Evolutionary conservation across 768 basidiomycete species (phyloP), one percentile per base, ranked within the genome.

Genomic region (Lactarius sanguifluus): DNA sequence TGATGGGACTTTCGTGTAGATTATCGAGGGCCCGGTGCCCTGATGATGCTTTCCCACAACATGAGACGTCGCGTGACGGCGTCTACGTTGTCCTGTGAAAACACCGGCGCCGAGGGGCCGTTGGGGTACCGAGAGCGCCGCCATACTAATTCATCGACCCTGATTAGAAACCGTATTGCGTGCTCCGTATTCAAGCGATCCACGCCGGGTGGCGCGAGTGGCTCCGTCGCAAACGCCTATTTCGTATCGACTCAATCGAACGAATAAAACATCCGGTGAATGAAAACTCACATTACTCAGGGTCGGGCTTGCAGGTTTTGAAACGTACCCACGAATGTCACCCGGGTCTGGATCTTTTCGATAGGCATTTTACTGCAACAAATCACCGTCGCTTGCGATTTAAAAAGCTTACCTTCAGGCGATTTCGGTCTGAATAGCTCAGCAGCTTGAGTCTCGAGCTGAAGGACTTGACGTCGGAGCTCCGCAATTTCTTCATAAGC

Each of bases 1-100:
- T 52, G 50, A 52, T 52, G 50, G 50, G 23, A 13, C 23, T 30
- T 52, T 55, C 23, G 25, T 38, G 50, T 45, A 28, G 57, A 43
- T 67, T 41, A 62, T 43, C 56, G 47, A 20, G 70, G 50, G 30
- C 18, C 16, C 28, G 64, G 70, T 34, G 62, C 62, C 64, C 71
- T 71, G 61, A 71, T 28, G 9, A 68, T 66, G 55, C 52, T 71
- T 59, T 71, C 71, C 71, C 71, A 71, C 43, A 71, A 60, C 9
- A 30, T 23, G 47, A 71, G 58, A 25, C 71, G 71, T 54, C 64
- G 59, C 2, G 36, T 36, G 28, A 71, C 34, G 50, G 67, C 66
- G 43, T 69, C 63, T 43, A 71, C 25, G 50, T 71, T 71, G 30
- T 55, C 38, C 34, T 68, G 67, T 25, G 66, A 64, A 56, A 68